phyloP scores from a whole-genome alignment of 169 alveolate species.

The Plasmodium fragile region DNA sequence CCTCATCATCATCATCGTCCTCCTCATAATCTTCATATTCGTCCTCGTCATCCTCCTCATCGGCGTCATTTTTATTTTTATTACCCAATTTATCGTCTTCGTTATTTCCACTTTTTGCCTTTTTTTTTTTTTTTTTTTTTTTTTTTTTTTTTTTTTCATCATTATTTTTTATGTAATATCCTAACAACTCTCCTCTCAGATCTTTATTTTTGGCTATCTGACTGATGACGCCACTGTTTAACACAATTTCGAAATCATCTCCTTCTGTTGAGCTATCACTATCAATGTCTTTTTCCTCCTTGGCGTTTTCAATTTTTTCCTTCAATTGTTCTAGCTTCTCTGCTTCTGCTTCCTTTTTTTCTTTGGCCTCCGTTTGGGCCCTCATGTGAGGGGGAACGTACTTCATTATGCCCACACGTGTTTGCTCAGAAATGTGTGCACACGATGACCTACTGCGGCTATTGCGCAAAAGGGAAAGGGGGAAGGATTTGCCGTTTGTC shows the following conservation, averaged over 20 bases:
- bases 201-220: conserved; percentile 58
- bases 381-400: conserved; percentile 70
- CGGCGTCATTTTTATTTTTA: neutral
- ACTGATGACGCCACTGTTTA: conserved; percentile 72
- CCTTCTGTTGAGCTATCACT: conserved; percentile 49
- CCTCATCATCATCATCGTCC: neutral
- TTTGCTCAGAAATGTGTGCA: neutral
- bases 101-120: conserved; percentile 1
- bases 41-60: conserved; percentile 16
- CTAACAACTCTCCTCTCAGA: conserved; percentile 72
- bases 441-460: neutral
- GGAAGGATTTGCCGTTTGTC: neutral
- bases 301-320: conserved; percentile 16
- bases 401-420: conserved; percentile 24
- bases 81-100: neutral
- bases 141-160: conserved; percentile 34
- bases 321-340: conserved; percentile 9
- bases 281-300: conserved; percentile 32
- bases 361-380: conserved; percentile 36
- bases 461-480: neutral
- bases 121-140: conserved; percentile 64
- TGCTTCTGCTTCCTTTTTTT: conserved; percentile 16
- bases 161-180: conserved; percentile 56
- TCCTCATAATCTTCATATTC: conserved; percentile 14
- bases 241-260: conserved; percentile 71